Conservation (phyloP, 768 basidiomycete species). For the Mycena olivaceomarginata region DNA sequence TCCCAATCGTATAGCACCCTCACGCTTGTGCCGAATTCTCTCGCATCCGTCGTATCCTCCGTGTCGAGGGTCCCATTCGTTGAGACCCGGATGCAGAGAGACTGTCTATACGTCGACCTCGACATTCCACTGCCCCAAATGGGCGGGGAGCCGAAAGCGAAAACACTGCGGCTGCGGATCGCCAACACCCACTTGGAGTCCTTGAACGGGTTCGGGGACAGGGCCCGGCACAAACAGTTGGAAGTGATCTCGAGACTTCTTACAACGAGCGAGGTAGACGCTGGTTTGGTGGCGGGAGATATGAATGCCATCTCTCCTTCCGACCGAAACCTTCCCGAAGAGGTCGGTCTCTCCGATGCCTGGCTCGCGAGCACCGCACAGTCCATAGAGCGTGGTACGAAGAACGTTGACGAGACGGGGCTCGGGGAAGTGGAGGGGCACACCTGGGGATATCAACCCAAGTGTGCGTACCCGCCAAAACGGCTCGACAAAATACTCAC, state of each 20-base stretch:
- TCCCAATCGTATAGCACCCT: conserved; percentile 68
- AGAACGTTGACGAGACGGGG: conserved; percentile 23
- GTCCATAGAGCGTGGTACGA: conserved; percentile 27
- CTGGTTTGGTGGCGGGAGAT: conserved; percentile 69
- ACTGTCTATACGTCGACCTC: conserved; percentile 68
- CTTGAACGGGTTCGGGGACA: conserved; percentile 57
- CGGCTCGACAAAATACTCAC: conserved; percentile 70
- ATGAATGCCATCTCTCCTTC: conserved; percentile 67
- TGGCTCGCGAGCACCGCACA: conserved; percentile 52
- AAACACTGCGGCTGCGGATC: conserved; percentile 60
- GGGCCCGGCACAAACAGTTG: conserved; percentile 61
- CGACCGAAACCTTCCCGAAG: conserved; percentile 58
- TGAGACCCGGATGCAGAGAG: conserved; percentile 62
- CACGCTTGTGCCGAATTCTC: conserved; percentile 67
- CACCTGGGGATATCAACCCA: conserved; percentile 73
- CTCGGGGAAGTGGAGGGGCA: conserved; percentile 53
- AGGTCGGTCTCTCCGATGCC: conserved; percentile 65
- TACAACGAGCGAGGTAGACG: conserved; percentile 54
- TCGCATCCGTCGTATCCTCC: conserved; percentile 55
- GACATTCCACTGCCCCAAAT: conserved; percentile 55
- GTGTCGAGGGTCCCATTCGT: conserved; percentile 60
- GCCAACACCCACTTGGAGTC: conserved; percentile 75
- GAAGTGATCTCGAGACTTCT: conserved; percentile 57
- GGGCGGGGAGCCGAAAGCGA: conserved; percentile 42
- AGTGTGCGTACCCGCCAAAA: conserved; percentile 52